phyloP scores from a whole-genome alignment of 805 yeast genomes.

The Brettanomyces sp. region DNA sequence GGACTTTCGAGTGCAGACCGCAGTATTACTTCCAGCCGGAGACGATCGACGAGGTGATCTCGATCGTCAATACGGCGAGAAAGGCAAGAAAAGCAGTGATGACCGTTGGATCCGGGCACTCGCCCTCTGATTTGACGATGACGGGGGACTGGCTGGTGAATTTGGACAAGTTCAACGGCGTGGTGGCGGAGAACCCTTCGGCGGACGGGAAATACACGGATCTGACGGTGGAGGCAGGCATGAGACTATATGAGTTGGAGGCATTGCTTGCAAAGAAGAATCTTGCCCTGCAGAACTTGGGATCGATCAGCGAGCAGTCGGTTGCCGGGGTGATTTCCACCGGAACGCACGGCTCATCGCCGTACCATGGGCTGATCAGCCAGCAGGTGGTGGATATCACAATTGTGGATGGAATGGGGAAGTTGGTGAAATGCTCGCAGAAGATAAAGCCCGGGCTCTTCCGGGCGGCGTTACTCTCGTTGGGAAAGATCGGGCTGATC shows the following conservation, averaged over 20 bases:
- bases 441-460: slow-evolving; percentile 57
- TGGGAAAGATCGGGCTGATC: slow-evolving; percentile 89
- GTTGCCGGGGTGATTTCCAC: slow-evolving; percentile 94
- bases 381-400: slow-evolving; percentile 79
- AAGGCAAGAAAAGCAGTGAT: slow-evolving; percentile 53
- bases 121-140: slow-evolving; percentile 88
- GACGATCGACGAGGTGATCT: slow-evolving; percentile 55
- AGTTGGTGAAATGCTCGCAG: slow-evolving; percentile 57
- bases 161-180: slow-evolving; percentile 62
- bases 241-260: slow-evolving; percentile 67
- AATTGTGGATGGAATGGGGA: slow-evolving; percentile 68
- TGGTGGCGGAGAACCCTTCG: slow-evolving; percentile 35
- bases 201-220: slow-evolving; percentile 67
- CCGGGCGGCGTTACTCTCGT: slow-evolving; percentile 72
- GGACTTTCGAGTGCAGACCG: slow-evolving; percentile 73
- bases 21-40: slow-evolving; percentile 72
- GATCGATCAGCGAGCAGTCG: slow-evolving; percentile 89
- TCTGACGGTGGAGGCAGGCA: slow-evolving; percentile 91
- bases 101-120: slow-evolving; percentile 90
- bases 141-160: slow-evolving; percentile 83
- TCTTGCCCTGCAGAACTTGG: slow-evolving; percentile 81
- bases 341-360: slow-evolving; percentile 95
- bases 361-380: slow-evolving; percentile 82
- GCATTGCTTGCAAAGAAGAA: slow-evolving; percentile 52
- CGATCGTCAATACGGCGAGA: slow-evolving; percentile 59